These are phyloP conservation scores for Plectosphaerella sp. DNA, from an alignment of 2,329 filamentous ascomycete genomes.

Conservation along the genomic window DNA sequence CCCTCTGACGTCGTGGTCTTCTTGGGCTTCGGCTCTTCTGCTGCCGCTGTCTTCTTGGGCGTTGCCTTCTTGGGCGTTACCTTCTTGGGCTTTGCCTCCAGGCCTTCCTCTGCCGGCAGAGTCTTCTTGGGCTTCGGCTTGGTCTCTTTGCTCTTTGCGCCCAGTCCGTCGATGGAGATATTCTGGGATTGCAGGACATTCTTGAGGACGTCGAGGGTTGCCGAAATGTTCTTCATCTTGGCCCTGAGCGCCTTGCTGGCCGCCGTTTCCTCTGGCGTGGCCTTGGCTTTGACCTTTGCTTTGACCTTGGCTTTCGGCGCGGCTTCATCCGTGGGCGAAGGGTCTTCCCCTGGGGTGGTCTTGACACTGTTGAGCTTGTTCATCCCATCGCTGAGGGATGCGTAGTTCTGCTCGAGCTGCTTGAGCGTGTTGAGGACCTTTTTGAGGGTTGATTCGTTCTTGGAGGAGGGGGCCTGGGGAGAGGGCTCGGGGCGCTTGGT, in stretches of 20 bases:
- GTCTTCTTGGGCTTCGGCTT: conserved; percentile 5
- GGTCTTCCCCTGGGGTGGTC: background rate
- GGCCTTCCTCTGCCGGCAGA: background rate
- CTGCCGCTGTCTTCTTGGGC: background rate
- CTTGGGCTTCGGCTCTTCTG: background rate
- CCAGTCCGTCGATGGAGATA: conserved; percentile 9
- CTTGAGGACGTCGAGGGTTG: conserved; percentile 30
- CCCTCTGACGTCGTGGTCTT: too few species aligned
- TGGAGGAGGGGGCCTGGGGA: too few species aligned
- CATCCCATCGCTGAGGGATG: conserved; percentile 1
- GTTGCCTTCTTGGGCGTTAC: background rate
- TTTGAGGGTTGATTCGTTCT: background rate
- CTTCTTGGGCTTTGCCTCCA: background rate
- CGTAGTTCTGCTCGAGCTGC: conserved; percentile 6
- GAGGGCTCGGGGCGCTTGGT: background rate
- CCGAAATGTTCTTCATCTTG: conserved; percentile 24
- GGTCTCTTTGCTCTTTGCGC: conserved; percentile 2
- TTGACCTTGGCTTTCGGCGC: background rate
- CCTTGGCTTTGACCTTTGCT: background rate
- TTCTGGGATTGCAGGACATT: conserved; percentile 27
- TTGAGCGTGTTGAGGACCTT: conserved; percentile 5
- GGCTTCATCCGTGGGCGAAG: too few species aligned
- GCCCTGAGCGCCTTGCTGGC: conserved; percentile 1
- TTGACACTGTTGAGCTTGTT: background rate
- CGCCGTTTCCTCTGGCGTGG: background rate